Evolutionary conservation across 139 green algal genomes (phyloP), one percentile per base, ranked within the genome.

Genomic region (Klebsormidium nitens): DNA sequence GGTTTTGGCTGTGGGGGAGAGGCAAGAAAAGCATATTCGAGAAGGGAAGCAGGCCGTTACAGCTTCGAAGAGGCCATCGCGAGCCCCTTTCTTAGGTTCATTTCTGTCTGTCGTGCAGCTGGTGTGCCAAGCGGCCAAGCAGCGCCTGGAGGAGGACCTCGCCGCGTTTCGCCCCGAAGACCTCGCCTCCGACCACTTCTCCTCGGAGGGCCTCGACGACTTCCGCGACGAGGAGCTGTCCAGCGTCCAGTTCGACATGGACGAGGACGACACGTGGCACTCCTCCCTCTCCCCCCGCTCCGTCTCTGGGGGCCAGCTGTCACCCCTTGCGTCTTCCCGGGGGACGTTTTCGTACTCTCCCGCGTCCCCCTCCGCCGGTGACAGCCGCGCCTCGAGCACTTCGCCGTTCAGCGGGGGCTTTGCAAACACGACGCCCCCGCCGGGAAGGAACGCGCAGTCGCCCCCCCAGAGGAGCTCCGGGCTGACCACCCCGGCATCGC

Each of bases 171-270:
- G 62, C 19, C 35, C 14, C 19, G n/a, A n/a, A 69, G 65, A 64
- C 3, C 70, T 73, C 6, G 2, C 59, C 2, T 28, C n/a, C 36
- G 59, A 4, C 1, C 11, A 76, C 26, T 6, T 44, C 2, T 2
- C 23, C 29, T 8, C 28, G 6, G 19, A 1, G 3, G 36, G 4
- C 37, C 31, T 48, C n/a, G 64, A 36, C 0, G 49, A 69, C 64
- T 42, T 5, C 36, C 14, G 38, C 47, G 32, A 31, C 56, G 39
- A 73, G 28, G 59, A 75, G 59, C 67, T 75, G 67, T 75, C n/a
- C n/a, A n/a, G n/a, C n/a, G n/a, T 75, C 35, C 36, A 75, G 36
- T 75, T 75, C 14, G 67, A 75, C 62, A 75, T 74, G 67, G 67
- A 75, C 26, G 17, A 44, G 36, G 67, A 75, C 4, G 62, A 46